Base-by-base conservation (phyloP, 139 green algal genomes). In the Deuterostichococcus epilithicus region DNA sequence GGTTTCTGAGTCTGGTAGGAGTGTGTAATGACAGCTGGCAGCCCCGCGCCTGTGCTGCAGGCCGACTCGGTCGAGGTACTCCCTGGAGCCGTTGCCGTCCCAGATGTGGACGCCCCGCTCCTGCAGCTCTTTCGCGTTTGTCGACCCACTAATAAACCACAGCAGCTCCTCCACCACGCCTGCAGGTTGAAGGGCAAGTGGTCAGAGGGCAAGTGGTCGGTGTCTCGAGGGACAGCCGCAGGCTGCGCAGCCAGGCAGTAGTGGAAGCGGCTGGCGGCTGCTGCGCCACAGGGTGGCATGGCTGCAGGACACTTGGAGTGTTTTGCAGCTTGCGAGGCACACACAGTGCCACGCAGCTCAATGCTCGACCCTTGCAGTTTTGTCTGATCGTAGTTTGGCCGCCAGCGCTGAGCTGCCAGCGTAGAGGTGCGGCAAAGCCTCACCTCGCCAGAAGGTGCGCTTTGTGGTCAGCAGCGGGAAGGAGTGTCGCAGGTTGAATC, bases 381-480 rank as follows among this genome's bases (percentile, higher is more conserved):
- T 52, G 10, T 8, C 42, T 23, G 42, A 52, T 52, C 42, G 13
- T 8, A 23, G 13, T 13, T 13, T 52, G 13, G 42, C 42, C 42
- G 42, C 8, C 8, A 23, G 42, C 8, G 42, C 42, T 8, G 13
- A 8, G 8, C 42, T 52, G 42, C 10, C 42, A 52, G 42, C 42
- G 42, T 13, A 23, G 42, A 13, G 42, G n/a, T n/a, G 5, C 28
- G 34, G 67, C 22, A 20, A 28, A 1, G 25, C 20, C 80, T 33
- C 81, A 90, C 92, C 93, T 74, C 91, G 81, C 95, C 95, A 99
- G 83, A 99, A 99, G 13, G 97, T 91, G 44, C 94, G 87, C 84
- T 99, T 99, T 76, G 91, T 96, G 58, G 96, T 99, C 33, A 99
- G 91, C 66, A 99, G 88, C 22, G 96, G 96, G 85, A 99, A 99